Percentiles rank a stretch among this genome's conserved stretches.
These are phyloP conservation scores for Malus asiatica DNA, from an alignment of 306 rosid genomes.

Conservation along the genomic window DNA sequence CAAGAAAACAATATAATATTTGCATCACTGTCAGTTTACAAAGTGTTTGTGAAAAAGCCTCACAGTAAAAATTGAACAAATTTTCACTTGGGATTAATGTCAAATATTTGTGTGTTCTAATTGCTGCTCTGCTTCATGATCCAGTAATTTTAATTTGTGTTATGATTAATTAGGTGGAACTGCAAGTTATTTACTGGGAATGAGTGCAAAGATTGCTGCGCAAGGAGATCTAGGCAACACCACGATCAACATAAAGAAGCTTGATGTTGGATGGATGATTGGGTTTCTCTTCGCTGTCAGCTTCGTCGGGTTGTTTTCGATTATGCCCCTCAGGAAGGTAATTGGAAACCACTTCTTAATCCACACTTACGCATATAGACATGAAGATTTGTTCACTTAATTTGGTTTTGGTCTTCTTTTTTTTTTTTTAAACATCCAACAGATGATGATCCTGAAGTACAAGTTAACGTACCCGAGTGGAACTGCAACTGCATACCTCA, in stretches of 20 bases:
- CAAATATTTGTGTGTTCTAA: neutral
- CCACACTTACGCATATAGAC: neutral
- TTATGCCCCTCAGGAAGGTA: conserved; percentile 73
- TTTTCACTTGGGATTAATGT: neutral
- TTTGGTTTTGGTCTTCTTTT: neutral
- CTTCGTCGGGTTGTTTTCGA: conserved; percentile 68
- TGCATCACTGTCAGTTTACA: neutral
- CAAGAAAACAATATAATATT: neutral
- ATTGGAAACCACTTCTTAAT: neutral
- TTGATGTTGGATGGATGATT: conserved; percentile 61
- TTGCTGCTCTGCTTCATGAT: neutral
- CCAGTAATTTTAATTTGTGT: neutral
- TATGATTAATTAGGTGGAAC: conserved; percentile 48
- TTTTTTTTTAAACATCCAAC: neutral
- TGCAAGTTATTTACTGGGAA: conserved; percentile 62
- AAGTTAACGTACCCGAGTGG: conserved; percentile 78
- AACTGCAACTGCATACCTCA: conserved; percentile 76
- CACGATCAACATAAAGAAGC: conserved; percentile 45
- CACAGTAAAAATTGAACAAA: too few species aligned
- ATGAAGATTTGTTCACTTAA: neutral
- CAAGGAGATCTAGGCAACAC: conserved; percentile 43
- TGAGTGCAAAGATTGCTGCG: conserved; percentile 59
- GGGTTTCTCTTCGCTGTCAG: conserved; percentile 64
- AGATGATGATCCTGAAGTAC: conserved; percentile 69
- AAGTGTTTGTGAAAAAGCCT: too few species aligned